Percentiles rank a stretch among this genome's conserved stretches.
These are phyloP conservation scores for Penicillium malachiteum DNA, from an alignment of 495 filamentous ascomycete genomes.

Conservation along the genomic window DNA sequence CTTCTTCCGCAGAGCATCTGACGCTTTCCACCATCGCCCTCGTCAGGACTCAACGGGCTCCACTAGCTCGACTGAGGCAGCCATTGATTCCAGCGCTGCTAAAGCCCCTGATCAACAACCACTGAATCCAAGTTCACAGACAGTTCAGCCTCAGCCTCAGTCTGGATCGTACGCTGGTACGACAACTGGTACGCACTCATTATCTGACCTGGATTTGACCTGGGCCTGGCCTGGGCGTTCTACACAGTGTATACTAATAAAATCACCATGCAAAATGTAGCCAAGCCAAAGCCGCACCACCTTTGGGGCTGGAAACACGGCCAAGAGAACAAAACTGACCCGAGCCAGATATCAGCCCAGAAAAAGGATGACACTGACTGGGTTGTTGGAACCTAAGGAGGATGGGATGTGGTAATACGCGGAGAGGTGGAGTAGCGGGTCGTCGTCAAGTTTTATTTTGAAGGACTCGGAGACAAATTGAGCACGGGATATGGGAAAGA, in stretches of 20 bases:
- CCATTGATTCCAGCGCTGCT: constrained; percentile 1
- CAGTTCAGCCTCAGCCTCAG: background rate
- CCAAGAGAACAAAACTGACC: background rate
- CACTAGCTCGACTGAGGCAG: background rate
- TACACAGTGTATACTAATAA: background rate
- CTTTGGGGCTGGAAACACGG: background rate
- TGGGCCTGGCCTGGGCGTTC: background rate
- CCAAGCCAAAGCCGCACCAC: background rate
- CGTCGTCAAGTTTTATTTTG: too few species aligned
- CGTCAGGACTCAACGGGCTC: constrained; percentile 8
- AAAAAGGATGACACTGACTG: background rate
- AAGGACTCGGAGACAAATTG: too few species aligned
- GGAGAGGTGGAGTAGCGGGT: too few species aligned
- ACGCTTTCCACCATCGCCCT: constrained; percentile 8
- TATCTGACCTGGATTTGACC: background rate
- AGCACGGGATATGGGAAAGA: too few species aligned
- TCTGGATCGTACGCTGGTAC: background rate
- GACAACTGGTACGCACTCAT: background rate
- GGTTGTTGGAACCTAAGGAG: background rate
- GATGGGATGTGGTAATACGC: too few species aligned
- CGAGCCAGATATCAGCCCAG: background rate
- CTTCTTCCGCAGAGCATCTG: constrained; percentile 11
- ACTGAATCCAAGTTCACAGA: background rate
- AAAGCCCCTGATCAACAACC: background rate
- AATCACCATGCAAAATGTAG: background rate